Evolutionary conservation across 805 yeast genomes (phyloP).

Genomic region (Saturnispora dispora): DNA sequence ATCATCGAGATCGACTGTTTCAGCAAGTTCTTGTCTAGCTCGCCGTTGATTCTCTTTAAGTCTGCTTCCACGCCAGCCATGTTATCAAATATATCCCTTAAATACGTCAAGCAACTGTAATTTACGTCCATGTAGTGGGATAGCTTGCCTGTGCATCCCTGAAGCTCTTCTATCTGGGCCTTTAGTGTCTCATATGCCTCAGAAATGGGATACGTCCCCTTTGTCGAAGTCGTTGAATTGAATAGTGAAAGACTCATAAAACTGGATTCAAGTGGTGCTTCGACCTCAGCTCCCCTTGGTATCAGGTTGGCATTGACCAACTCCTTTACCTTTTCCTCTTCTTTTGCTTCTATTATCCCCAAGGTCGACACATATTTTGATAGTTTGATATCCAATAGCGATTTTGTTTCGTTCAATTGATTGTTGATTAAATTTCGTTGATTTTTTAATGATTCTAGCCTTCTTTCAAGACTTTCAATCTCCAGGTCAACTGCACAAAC

Average conservation of each 20-base stretch:
- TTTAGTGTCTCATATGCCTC: background rate
- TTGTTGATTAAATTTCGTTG: constrained; percentile 28
- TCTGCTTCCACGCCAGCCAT: background rate
- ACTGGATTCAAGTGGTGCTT: background rate
- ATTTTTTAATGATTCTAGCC: constrained; percentile 26
- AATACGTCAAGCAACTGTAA: background rate
- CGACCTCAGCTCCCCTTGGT: background rate
- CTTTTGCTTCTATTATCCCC: constrained; percentile 16
- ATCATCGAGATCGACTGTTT: background rate
- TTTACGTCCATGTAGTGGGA: background rate
- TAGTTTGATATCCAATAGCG: constrained; percentile 40
- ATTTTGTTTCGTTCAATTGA: constrained; percentile 39
- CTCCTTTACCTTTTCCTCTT: constrained; percentile 11
- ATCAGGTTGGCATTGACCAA: background rate
- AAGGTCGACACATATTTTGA: constrained; percentile 34
- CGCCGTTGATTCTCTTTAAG: background rate
- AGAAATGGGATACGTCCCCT: background rate
- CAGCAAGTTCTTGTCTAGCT: background rate
- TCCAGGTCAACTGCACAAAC: constrained; percentile 29
- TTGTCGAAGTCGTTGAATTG: background rate
- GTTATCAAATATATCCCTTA: background rate
- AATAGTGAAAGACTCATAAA: background rate
- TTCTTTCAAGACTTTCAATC: constrained; percentile 31
- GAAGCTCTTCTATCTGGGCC: background rate
- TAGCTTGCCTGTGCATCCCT: background rate